Percentiles rank a stretch among this genome's conserved stretches.
Evolutionary conservation across 345 rosid genomes (phyloP).

Genomic region (Pistacia vera): DNA sequence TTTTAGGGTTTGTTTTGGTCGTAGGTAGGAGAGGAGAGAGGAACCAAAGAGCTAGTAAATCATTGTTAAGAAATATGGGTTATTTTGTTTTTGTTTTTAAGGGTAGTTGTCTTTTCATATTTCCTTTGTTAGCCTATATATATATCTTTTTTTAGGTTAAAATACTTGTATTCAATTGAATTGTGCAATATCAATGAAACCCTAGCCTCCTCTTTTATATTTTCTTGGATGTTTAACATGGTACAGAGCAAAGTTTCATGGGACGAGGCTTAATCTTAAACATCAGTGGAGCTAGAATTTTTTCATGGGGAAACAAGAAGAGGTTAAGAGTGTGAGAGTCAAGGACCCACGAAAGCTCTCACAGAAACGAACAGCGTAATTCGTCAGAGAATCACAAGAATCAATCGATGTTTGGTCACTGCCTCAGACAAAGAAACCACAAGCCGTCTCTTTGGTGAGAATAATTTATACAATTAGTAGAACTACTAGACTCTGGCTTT

Average conservation of each 20-base stretch:
- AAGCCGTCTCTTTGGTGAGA: conserved; percentile 51
- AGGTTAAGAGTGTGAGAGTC: conserved; percentile 73
- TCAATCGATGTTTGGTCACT: conserved; percentile 38
- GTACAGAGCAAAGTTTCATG: no score
- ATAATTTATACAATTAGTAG: background rate
- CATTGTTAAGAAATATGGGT: no score
- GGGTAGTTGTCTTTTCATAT: no score
- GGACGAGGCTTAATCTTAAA: no score
- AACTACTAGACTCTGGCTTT: no score
- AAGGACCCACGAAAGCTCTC: conserved; percentile 54
- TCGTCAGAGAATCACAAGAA: conserved; percentile 45
- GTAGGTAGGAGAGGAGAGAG: conserved; percentile 54
- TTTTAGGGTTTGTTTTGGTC: background rate
- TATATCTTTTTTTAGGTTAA: no score
- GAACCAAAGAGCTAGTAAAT: conserved; percentile 41
- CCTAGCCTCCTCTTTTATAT: no score
- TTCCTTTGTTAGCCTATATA: no score
- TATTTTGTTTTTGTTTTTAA: no score
- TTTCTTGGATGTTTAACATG: no score
- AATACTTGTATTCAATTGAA: no score
- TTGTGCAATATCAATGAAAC: no score
- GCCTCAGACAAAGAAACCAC: conserved; percentile 40
- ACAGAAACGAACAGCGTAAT: conserved; percentile 45
- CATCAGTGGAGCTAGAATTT: conserved; percentile 47
- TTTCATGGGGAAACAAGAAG: conserved; percentile 81